Evolutionary conservation across 345 rosid species (phyloP).

Genomic region (Acer campestre): DNA sequence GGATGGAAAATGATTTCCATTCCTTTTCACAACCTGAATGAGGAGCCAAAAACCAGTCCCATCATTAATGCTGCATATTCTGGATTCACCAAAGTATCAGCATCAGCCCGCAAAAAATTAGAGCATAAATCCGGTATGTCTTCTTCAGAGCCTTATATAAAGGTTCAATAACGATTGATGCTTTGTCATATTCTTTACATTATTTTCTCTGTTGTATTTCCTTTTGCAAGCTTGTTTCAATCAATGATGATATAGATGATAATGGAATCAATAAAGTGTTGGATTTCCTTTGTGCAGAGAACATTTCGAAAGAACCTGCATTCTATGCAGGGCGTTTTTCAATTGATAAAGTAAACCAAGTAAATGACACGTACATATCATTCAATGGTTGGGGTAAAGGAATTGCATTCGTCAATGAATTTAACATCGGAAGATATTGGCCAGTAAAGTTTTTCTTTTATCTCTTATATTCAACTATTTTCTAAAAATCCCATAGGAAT

Average conservation of each 20-base stretch:
- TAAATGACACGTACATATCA: constrained; percentile 78
- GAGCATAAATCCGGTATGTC: constrained; percentile 43
- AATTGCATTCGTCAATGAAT: constrained; percentile 69
- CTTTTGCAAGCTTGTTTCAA: not conserved
- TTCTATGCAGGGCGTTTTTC: constrained; percentile 61
- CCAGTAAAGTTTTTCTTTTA: constrained; percentile 48
- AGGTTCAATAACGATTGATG: not conserved
- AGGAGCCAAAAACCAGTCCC: constrained; percentile 42
- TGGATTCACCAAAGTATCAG: constrained; percentile 22
- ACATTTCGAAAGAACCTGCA: constrained; percentile 55
- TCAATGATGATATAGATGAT: not conserved
- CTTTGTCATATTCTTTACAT: not conserved
- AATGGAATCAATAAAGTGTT: not conserved
- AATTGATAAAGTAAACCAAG: constrained; percentile 44
- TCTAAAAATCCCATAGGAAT: no score
- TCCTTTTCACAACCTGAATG: constrained; percentile 77
- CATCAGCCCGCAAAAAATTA: constrained; percentile 25
- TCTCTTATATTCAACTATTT: constrained; percentile 11
- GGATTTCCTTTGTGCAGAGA: constrained; percentile 44
- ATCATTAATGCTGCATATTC: constrained; percentile 36
- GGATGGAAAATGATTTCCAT: constrained; percentile 83
- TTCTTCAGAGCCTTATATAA: constrained; percentile 10
- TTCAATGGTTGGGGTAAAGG: constrained; percentile 89
- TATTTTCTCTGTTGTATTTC: not conserved
- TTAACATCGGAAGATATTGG: constrained; percentile 96